These are phyloP conservation scores for Aspergillus sclerotiicarbonarius DNA, from an alignment of 495 filamentous ascomycete genomes.

Conservation along the genomic window DNA sequence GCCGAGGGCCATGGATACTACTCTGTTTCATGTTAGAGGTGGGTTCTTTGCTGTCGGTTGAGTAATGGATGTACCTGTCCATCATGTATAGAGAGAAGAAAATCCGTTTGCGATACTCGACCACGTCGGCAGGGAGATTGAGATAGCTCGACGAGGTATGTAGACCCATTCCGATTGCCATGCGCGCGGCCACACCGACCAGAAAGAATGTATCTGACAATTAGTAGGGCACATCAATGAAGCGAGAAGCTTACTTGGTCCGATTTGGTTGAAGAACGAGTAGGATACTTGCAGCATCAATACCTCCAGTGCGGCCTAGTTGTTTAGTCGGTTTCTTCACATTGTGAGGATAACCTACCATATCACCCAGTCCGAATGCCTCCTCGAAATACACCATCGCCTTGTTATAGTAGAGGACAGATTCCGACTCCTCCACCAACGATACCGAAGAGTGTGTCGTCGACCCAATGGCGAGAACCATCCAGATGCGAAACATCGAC, in stretches of 20 bases:
- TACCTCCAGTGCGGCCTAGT: constrained; percentile 35
- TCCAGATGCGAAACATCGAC: constrained; percentile 38
- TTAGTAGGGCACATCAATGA: too few species aligned
- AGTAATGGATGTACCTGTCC: constrained; percentile 31
- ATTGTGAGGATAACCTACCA: constrained; percentile 22
- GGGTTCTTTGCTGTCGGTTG: not conserved
- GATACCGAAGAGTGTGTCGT: constrained; percentile 38
- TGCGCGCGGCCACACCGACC: constrained; percentile 31
- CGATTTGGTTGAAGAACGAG: constrained; percentile 41
- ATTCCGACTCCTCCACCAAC: constrained; percentile 37
- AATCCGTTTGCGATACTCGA: constrained; percentile 35
- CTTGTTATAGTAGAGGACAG: constrained; percentile 34
- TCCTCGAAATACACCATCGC: constrained; percentile 37
- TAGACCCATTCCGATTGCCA: constrained; percentile 36
- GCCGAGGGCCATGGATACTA: constrained; percentile 39
- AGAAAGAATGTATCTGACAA: constrained; percentile 33
- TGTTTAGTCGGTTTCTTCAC: not conserved
- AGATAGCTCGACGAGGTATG: constrained; percentile 26
- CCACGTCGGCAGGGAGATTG: constrained; percentile 21
- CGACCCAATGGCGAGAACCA: constrained; percentile 41
- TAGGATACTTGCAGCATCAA: constrained; percentile 44
- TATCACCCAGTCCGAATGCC: constrained; percentile 35
- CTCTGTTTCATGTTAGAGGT: constrained; percentile 17
- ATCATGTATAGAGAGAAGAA: constrained; percentile 48
- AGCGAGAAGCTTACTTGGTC: constrained; percentile 32